Conservation (phyloP, 257 asterid species). For the Cruciata laevipes region DNA sequence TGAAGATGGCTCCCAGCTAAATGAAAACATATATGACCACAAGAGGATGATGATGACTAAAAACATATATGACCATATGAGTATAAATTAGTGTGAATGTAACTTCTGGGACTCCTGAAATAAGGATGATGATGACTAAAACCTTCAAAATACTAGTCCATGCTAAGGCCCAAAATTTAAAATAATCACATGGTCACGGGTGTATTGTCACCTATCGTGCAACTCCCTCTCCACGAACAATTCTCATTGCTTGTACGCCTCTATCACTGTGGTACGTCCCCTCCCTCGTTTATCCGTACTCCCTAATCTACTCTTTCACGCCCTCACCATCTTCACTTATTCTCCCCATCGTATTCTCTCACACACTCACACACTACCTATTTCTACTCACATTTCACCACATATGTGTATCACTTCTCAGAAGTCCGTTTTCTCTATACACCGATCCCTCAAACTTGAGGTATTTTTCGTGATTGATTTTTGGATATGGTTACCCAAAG, state of each 20-base stretch:
- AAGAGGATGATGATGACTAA: too few species aligned
- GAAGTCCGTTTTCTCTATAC: not conserved
- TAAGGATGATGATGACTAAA: too few species aligned
- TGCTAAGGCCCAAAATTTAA: not conserved
- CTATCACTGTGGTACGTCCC: not conserved
- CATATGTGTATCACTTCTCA: not conserved
- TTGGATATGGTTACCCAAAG: constrained; percentile 18
- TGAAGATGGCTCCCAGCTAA: too few species aligned
- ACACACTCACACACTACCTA: not conserved
- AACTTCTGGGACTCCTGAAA: too few species aligned
- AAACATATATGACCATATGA: too few species aligned
- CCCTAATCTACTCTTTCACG: not conserved
- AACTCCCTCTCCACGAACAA: not conserved
- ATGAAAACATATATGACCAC: too few species aligned
- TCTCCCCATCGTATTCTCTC: not conserved
- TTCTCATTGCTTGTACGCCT: not conserved
- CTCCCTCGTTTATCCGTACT: not conserved
- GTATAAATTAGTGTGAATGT: too few species aligned
- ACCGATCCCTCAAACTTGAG: too few species aligned
- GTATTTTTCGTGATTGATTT: not conserved
- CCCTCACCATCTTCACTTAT: not conserved
- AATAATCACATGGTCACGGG: not conserved
- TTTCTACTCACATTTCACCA: not conserved
- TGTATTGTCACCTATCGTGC: not conserved
- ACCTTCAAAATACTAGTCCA: too few species aligned